Percentiles rank a stretch among this genome's conserved stretches.
phyloP scores from a whole-genome alignment of 345 rosid genomes.

The Excoecaria cochinchinensis region DNA sequence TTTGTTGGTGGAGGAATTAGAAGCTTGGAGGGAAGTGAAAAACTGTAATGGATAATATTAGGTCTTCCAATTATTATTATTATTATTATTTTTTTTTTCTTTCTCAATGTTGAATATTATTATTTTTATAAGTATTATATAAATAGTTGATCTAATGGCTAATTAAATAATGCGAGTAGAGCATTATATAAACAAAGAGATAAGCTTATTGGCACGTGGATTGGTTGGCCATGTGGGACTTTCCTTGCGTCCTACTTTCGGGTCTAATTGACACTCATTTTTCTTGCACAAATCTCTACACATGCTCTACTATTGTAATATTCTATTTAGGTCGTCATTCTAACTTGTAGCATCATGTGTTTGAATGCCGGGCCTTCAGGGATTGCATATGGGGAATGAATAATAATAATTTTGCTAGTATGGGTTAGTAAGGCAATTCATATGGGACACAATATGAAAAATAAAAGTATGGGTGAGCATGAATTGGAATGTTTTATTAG shows the following conservation, averaged over 20 bases:
- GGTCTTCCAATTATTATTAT: slow-evolving; percentile 6
- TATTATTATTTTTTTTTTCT: no score
- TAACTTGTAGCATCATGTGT: neutral
- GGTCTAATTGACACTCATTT: neutral
- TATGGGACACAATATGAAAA: no score
- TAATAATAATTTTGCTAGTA: neutral
- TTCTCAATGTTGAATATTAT: slow-evolving; percentile 1
- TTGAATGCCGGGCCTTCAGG: neutral
- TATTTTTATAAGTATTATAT: neutral
- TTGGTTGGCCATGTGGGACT: slow-evolving; percentile 34
- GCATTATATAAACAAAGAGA: slow-evolving; percentile 21
- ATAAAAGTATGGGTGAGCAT: no score
- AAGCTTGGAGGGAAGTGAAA: slow-evolving; percentile 6
- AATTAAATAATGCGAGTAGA: slow-evolving; percentile 17
- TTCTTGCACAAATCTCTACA: slow-evolving; percentile 1
- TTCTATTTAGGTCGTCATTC: neutral
- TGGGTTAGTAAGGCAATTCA: no score
- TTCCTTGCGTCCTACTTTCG: slow-evolving; percentile 1
- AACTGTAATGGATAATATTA: slow-evolving; percentile 14
- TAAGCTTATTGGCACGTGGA: slow-evolving; percentile 25
- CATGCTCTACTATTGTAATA: neutral
- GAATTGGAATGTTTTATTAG: no score
- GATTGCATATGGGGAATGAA: neutral
- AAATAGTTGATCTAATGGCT: neutral
- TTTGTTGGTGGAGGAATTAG: slow-evolving; percentile 15